Percentiles rank a stretch among this genome's conserved stretches.
These are phyloP conservation scores for Colletotrichum costaricense DNA, from an alignment of 2,329 filamentous ascomycete genomes.

Conservation along the genomic window DNA sequence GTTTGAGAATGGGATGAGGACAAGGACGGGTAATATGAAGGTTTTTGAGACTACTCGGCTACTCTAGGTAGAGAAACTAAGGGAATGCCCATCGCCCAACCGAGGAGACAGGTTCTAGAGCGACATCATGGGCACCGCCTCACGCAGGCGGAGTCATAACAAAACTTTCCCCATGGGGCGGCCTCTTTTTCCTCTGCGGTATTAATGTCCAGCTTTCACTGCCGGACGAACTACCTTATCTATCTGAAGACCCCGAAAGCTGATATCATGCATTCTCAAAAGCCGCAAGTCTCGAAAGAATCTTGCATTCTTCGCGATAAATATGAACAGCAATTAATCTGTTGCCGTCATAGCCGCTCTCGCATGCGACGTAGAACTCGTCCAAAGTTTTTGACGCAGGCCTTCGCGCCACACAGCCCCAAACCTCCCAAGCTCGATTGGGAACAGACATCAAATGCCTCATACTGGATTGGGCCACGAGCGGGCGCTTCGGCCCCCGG, in stretches of 20 bases:
- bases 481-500: neutral
- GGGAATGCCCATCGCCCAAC: neutral
- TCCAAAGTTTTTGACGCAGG: constrained; percentile 1
- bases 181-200: neutral
- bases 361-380: constrained; percentile 18
- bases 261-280: neutral
- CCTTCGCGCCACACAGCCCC: neutral
- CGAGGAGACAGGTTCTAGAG: neutral
- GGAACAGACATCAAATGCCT: constrained; percentile 15
- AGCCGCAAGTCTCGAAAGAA: neutral
- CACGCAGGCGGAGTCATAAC: neutral
- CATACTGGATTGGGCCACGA: neutral
- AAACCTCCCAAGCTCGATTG: neutral
- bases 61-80: neutral
- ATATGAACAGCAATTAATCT: neutral
- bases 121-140: neutral
- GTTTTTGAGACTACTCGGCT: neutral
- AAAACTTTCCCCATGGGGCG: neutral
- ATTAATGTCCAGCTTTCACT: neutral
- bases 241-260: neutral
- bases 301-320: neutral
- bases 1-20: neutral
- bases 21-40: neutral
- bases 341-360: constrained; percentile 7
- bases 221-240: neutral